Conservation (phyloP, 2,329 filamentous ascomycete species). For the Colletotrichum sublineola region DNA sequence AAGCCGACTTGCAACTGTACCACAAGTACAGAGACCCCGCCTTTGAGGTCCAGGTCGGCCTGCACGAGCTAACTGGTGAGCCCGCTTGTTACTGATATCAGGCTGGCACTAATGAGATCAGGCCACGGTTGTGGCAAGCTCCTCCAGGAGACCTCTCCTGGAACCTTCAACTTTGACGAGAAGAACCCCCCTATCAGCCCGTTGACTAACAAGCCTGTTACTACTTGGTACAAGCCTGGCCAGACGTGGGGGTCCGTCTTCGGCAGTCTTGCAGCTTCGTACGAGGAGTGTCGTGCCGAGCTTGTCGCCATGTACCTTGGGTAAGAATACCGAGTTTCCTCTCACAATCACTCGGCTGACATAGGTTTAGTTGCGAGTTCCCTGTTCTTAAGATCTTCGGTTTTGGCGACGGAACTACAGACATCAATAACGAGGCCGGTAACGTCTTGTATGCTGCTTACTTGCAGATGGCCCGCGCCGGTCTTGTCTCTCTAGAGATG, state of each 20-base stretch:
- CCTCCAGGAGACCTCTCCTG: constrained; percentile 86
- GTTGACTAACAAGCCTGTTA: constrained; percentile 80
- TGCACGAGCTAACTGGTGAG: constrained; percentile 80
- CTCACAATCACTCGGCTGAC: neutral
- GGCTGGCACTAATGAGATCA: constrained; percentile 39
- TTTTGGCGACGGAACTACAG: constrained; percentile 80
- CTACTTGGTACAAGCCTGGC: constrained; percentile 92
- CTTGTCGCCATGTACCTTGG: constrained; percentile 89
- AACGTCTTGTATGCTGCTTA: constrained; percentile 91
- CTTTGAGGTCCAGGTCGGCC: constrained; percentile 95
- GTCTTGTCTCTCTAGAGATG: constrained; percentile 88
- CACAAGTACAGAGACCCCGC: constrained; percentile 86
- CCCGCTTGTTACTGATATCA: too few species aligned
- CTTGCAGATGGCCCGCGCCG: constrained; percentile 94
- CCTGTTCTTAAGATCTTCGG: constrained; percentile 91
- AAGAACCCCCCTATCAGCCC: constrained; percentile 86
- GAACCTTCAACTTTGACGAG: constrained; percentile 89
- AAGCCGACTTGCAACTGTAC: constrained; percentile 82
- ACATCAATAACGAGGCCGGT: constrained; percentile 83
- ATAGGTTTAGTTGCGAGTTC: constrained; percentile 79
- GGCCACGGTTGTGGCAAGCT: constrained; percentile 95
- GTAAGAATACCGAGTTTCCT: constrained; percentile 31
- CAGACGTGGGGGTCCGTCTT: constrained; percentile 97
- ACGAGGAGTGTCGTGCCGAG: constrained; percentile 95
- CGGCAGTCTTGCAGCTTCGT: constrained; percentile 86